phyloP scores from a whole-genome alignment of 257 asterid genomes.

The Solanum appendiculatum region DNA sequence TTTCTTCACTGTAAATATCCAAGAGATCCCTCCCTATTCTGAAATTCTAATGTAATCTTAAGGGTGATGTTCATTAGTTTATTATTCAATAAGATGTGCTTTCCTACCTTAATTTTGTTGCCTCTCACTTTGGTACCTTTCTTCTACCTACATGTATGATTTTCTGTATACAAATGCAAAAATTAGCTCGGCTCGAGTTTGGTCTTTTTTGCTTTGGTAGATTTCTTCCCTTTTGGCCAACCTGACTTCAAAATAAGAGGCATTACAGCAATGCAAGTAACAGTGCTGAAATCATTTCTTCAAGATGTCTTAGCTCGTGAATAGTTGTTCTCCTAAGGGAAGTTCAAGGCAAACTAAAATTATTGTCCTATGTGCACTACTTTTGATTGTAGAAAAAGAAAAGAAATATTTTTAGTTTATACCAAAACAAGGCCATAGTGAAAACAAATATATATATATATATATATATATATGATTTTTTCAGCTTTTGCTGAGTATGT shows the following conservation, averaged over 20 bases:
- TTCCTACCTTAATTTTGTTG: background rate
- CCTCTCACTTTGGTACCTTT: background rate
- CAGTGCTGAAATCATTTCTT: no score
- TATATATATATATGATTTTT: no score
- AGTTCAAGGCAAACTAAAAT: no score
- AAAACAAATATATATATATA: no score
- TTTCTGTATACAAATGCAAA: background rate
- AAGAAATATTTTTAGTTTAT: no score
- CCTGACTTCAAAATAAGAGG: no score
- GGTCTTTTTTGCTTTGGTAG: no score
- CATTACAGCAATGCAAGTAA: no score
- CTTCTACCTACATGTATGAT: background rate
- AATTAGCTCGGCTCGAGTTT: background rate
- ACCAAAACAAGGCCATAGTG: background rate
- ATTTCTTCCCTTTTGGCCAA: background rate
- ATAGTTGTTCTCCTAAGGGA: no score
- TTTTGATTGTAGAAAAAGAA: no score
- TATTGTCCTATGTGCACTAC: background rate
- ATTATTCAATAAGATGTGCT: background rate
- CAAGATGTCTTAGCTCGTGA: no score
- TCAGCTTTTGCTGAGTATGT: no score
- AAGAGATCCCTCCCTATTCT: constrained; percentile 20
- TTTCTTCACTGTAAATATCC: constrained; percentile 46
- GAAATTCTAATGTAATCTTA: background rate
- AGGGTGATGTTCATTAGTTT: background rate